phyloP scores from a whole-genome alignment of 2,329 filamentous ascomycete species.

The Graphiopsis chlorocephala region DNA sequence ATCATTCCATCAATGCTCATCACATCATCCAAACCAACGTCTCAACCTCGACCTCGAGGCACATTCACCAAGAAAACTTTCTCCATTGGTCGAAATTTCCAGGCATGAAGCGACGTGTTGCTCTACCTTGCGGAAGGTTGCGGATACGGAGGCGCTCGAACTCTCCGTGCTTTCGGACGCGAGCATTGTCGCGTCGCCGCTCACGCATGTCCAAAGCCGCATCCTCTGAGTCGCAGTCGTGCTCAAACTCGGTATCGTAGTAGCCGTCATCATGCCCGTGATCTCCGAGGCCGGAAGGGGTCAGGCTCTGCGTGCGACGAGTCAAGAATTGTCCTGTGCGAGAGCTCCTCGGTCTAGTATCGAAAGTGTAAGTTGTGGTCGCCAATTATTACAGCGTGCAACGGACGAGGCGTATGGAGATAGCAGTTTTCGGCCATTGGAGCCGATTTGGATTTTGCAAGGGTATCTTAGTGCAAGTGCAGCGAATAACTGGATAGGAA shows the following conservation, averaged over 20 bases:
- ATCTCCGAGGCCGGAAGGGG: not conserved
- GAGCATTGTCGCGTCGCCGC: not conserved
- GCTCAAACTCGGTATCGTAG: not conserved
- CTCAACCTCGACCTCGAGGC: not conserved
- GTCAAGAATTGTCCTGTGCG: too few species aligned
- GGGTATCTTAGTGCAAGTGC: not conserved
- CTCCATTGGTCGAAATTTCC: not conserved
- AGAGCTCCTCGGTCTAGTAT: not conserved
- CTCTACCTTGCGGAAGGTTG: not conserved
- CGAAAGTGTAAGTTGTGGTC: not conserved
- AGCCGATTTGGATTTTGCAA: not conserved
- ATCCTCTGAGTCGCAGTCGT: not conserved
- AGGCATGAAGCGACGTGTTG: not conserved
- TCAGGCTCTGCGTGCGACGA: not conserved
- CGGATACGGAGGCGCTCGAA: too few species aligned
- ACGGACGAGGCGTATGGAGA: not conserved
- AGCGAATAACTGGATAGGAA: not conserved
- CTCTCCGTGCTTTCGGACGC: not conserved
- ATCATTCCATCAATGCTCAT: not conserved
- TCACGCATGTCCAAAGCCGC: not conserved
- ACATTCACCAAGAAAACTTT: not conserved
- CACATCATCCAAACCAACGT: not conserved
- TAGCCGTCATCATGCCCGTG: not conserved
- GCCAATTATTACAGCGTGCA: not conserved
- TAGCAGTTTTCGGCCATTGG: not conserved